Conservation (phyloP, 305 asterid genomes). For the Vinca major region DNA sequence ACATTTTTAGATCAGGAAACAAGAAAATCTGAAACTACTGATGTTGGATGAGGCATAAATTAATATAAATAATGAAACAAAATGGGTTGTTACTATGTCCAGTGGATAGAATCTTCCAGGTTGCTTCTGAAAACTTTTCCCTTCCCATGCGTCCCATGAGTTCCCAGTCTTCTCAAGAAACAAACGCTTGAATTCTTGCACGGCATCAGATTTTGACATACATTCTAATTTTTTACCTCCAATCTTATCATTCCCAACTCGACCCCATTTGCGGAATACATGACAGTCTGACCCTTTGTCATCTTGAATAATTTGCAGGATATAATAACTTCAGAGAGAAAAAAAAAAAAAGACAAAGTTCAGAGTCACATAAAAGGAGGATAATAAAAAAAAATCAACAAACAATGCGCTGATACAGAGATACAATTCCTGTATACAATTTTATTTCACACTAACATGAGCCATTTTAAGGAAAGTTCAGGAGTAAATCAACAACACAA, state of each 20-base stretch:
- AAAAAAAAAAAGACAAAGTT: slow-evolving; percentile 11
- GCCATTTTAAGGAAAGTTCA: neutral
- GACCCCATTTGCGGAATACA: slow-evolving; percentile 97
- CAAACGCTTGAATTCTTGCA: slow-evolving; percentile 66
- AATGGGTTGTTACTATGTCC: slow-evolving; percentile 59
- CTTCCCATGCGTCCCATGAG: slow-evolving; percentile 86
- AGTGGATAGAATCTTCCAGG: slow-evolving; percentile 88
- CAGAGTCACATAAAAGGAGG: slow-evolving; percentile 6
- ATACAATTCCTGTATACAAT: neutral
- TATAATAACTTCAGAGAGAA: slow-evolving; percentile 59
- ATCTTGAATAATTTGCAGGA: slow-evolving; percentile 91
- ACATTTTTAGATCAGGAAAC: neutral
- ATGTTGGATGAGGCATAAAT: neutral
- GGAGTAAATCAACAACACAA: slow-evolving; percentile 2
- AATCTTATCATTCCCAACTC: slow-evolving; percentile 88
- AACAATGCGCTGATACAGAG: neutral
- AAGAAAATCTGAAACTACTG: neutral
- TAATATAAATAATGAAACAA: neutral
- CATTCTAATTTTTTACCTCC: slow-evolving; percentile 67
- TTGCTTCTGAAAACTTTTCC: slow-evolving; percentile 61
- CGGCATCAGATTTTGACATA: slow-evolving; percentile 59
- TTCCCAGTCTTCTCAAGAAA: slow-evolving; percentile 92
- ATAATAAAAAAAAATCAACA: neutral
- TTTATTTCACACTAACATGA: neutral
- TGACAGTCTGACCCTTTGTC: slow-evolving; percentile 79